Base-by-base conservation (phyloP, 768 basidiomycete genomes). In the Myochromella boudieri region DNA sequence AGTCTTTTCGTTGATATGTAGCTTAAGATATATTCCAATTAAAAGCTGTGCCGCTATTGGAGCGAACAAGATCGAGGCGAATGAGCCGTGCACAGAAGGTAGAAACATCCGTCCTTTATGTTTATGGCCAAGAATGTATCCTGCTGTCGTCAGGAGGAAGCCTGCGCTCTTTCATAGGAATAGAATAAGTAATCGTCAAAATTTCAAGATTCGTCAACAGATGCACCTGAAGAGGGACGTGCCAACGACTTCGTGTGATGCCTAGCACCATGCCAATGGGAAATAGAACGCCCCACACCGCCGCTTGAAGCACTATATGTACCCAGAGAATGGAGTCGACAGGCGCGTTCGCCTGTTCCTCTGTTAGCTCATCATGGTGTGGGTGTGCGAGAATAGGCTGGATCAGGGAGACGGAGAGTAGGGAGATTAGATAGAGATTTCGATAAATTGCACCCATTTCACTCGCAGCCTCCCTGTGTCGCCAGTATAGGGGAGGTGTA, bases 21-120 rank as follows among this genome's bases (percentile, higher is more conserved):
- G 69, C 67, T 95, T 97, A 56, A 97, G 84, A 67, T 95, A 97
- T 34, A 91, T 78, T 3, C 95, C 95, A 38, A 92, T 70, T 18
- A 63, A 56, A 9, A 88, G 70, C 67, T 97, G 94, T 1, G 70
- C 54, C 11, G 76, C 55, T 29, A 94, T 80, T 12, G 89, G 83
- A 28, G 82, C 39, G 54, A 88, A 68, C 15, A 87, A 69, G 38
- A 93, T 68, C 28, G 75, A 79, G 15, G 84, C 86, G 54, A 87
- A 82, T 10, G 66, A 64, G 4, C 84, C 87, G 60, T 97, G 94
- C 0, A 80, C 80, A 4, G 88, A 87, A 22, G 74, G 69, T 1
- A 81, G 78, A 58, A 95, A 97, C 48, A 75, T 65, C 20, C 94
- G 76, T 0, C 95, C 94, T 26, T 76, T 72, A 60, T 97, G 95